Evolutionary conservation across 2,329 filamentous ascomycete genomes (phyloP), one percentile per base, ranked within the genome.

Genomic region (Ophioceras dolichostomum): DNA sequence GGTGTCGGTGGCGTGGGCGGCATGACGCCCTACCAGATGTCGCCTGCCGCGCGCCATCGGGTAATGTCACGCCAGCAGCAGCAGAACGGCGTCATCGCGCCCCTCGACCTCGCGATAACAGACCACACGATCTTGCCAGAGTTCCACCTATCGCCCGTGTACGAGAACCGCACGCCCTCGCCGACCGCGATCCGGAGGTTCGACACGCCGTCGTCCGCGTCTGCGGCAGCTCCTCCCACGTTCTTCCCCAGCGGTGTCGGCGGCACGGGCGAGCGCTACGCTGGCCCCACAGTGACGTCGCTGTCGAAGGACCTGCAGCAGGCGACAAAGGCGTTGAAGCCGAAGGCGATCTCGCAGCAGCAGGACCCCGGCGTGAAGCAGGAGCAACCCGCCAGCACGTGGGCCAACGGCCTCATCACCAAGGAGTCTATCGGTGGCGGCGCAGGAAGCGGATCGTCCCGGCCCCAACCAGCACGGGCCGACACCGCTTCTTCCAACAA

Each of bases 151-250:
- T 87, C 83, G 0, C 83, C 83, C 0, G 82, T 87, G 1, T 81
- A 80, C 38, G 83, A 87, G 58, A 70, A 73, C 5, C 68, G 71
- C n/a, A 81, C 78, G 0, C 79, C 81, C 3, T 84, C 82, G 2
- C 80, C 82, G 2, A 80, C 68, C 3, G 62, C 69, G 10, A 60
- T 62, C 39, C 67, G 78, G 38, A 76, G 68, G 34, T 59, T 67
- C 35, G 73, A 47, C 22, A 19, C 32, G 8, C 44, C 43, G 26
- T 14, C n/a, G 17, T 20, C 13, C 17, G n/a, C 27, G 36, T n/a
- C n/a, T n/a, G n/a, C n/a, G n/a, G n/a, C n/a, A n/a, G n/a, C n/a
- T n/a, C n/a, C n/a, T n/a, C n/a, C n/a, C n/a, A n/a, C n/a, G n/a
- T n/a, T n/a, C n/a, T n/a, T n/a, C n/a, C n/a, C n/a, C n/a, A n/a